Evolutionary conservation across 805 yeast species (phyloP), one percentile per base, ranked within the genome.

Genomic region (Ogataea siamensis): DNA sequence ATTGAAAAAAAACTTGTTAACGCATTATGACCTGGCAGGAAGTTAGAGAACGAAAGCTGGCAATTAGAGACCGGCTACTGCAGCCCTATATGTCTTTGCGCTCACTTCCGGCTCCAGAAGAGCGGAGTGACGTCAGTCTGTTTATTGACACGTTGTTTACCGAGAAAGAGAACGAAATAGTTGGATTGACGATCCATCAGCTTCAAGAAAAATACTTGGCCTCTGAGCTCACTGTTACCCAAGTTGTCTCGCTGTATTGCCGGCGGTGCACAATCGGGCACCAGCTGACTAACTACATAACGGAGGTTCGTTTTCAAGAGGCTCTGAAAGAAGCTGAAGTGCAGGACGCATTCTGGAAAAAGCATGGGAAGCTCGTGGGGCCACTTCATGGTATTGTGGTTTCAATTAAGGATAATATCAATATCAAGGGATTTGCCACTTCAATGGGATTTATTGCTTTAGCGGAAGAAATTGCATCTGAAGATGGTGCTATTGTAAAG

Each of bases 311-410:
- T 51, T 63, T 76, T 24, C 76, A 75, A 6, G 73, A 76, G 42
- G 88, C 86, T 8, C 61, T 80, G 38, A 63, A 64, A 39, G 66
- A 70, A 40, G 87, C 87, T 6, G 57, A 67, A 47, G 64, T 53
- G 33, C 66, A 78, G 45, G 89, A 83, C 52, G 71, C 66, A 17
- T 68, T 71, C 50, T 74, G 49, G 39, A 58, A 54, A 37, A 49
- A 65, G 26, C 59, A 69, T 21, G 83, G 80, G 11, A 67, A 73
- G 47, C 57, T 70, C 2, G 54, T 73, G 23, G 86, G 86, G 15
- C 80, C 83, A 1, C 66, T 80, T 28, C 86, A 80, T 48, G 87
- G 87, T 2, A 58, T 80, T 20, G 86, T 86, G 53, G 63, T 53
- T 52, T 61, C 51, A 0, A 45, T 68, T 31, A 68, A 68, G 51